Evolutionary conservation across 2,329 filamentous ascomycete genomes (phyloP).

Genomic region (Davidsoniella neocaledoniae): DNA sequence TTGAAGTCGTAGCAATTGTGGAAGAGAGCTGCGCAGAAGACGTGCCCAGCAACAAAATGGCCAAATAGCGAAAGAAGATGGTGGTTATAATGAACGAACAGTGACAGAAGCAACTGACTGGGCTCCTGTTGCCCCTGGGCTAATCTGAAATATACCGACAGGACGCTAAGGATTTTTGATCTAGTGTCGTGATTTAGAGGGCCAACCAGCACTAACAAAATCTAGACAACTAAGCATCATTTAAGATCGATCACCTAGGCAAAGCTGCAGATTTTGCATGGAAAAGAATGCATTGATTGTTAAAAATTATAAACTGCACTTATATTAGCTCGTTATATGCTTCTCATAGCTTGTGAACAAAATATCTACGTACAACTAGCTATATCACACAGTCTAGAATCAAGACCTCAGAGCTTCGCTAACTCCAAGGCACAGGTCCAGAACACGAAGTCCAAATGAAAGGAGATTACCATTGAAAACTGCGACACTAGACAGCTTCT

Average conservation of each 20-base stretch:
- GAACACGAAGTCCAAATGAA: conserved; percentile 7
- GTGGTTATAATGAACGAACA: not conserved
- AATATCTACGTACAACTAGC: too few relatives aligned
- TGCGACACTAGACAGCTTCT: not conserved
- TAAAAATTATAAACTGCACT: too few relatives aligned
- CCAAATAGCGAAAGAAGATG: not conserved
- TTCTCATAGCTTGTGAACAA: too few relatives aligned
- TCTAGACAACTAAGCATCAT: too few relatives aligned
- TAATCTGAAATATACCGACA: conserved; percentile 6
- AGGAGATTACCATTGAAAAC: not conserved
- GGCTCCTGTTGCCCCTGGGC: conserved; percentile 9
- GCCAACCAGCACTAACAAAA: too few relatives aligned
- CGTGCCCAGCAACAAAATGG: conserved; percentile 1
- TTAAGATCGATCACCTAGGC: too few relatives aligned
- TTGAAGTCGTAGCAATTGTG: too few relatives aligned
- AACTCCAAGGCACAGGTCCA: not conserved
- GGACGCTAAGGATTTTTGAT: not conserved
- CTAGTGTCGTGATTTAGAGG: not conserved
- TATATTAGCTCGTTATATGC: too few relatives aligned
- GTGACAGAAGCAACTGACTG: not conserved
- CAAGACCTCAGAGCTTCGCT: not conserved
- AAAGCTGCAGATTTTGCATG: too few relatives aligned
- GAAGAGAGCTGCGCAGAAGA: not conserved
- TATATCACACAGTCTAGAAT: too few relatives aligned
- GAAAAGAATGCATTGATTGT: too few relatives aligned